These are phyloP conservation scores for Sphagnum magellanicum DNA, from an alignment of 228 moss, liverwort and hornwort genomes.

Conservation along the genomic window DNA sequence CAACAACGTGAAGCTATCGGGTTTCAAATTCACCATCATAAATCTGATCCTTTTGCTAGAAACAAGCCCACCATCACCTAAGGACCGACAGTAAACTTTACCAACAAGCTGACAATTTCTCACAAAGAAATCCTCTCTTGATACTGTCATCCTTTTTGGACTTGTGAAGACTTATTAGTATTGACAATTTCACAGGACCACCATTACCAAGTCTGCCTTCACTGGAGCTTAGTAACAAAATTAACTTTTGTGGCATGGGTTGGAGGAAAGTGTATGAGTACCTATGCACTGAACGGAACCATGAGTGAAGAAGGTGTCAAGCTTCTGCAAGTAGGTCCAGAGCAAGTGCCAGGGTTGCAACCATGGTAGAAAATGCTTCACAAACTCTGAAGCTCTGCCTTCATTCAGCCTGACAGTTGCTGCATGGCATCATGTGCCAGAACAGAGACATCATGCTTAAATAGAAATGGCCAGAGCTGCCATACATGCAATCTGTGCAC, in stretches of 20 bases:
- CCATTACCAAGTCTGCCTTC: not conserved
- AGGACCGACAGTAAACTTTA: not conserved
- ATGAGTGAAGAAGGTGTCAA: conserved; percentile 52
- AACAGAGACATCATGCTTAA: conserved; percentile 59
- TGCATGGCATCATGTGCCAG: conserved; percentile 49
- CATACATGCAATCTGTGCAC: conserved; percentile 56
- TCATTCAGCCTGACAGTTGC: conserved; percentile 26
- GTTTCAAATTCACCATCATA: not conserved
- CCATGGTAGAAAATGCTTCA: conserved; percentile 31
- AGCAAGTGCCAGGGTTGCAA: conserved; percentile 55
- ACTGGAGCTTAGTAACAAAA: not conserved
- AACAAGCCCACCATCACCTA: not conserved
- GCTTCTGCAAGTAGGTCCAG: conserved; percentile 61
- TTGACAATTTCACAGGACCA: too few species aligned
- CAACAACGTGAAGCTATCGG: not conserved
- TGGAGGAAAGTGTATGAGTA: not conserved
- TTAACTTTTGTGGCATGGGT: not conserved
- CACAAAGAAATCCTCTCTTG: too few species aligned
- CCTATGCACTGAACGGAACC: conserved; percentile 67
- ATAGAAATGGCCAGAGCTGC: conserved; percentile 50
- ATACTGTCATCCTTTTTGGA: too few species aligned
- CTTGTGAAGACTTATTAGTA: too few species aligned
- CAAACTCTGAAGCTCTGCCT: conserved; percentile 25
- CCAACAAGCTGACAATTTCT: not conserved
- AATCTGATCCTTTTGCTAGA: not conserved